Evolutionary conservation across 2,329 filamentous ascomycete genomes (phyloP), one percentile per base, ranked within the genome.

Genomic region (Cercospora zeina): DNA sequence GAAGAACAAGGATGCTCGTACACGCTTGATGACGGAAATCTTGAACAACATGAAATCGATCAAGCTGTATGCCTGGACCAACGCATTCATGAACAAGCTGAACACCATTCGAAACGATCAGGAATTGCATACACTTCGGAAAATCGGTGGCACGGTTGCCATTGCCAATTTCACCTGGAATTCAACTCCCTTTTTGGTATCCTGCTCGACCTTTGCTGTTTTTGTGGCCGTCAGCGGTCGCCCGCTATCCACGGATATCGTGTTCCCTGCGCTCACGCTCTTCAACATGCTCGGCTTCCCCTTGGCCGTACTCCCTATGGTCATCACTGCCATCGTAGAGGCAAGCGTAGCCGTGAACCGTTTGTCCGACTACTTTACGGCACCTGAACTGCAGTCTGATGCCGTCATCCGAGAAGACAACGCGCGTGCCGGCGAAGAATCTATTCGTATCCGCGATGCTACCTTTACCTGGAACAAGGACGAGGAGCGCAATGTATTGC

Each of bases 41-140:
- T 82, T 99, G 73, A 97, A 96, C 82, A 97, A 97, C 78, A 99
- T 99, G 90, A 99, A 99, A 81, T 96, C 92, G 74, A 82, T 99
- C 81, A 99, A 99, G 80, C 85, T 99, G 19, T 99, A 97, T 75
- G 95, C 95, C 31, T 99, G 95, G 95, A 93, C 93, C 33, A 89
- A 88, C 31, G 93, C 95, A 13, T 99, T 99, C 74, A 96, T 97
- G 88, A 95, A 92, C 77, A 96, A 96, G 78, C 86, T 99, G 62
- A 97, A 95, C 78, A 90, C 90, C 75, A 92, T 99, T 64, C 87
- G 95, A 77, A 99, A 99, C 77, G 95, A 99, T 72, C 86, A 91
- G 70, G 95, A 99, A 77, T 81, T 99, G 59, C 95, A 95, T 80
- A 99, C 96, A 27, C 83, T 99, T 61, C 89, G 95, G 66, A 97